Percentiles rank a stretch among this genome's conserved stretches.
Evolutionary conservation across 2,329 filamentous ascomycete species (phyloP).

Genomic region (Akanthomyces muscarius): DNA sequence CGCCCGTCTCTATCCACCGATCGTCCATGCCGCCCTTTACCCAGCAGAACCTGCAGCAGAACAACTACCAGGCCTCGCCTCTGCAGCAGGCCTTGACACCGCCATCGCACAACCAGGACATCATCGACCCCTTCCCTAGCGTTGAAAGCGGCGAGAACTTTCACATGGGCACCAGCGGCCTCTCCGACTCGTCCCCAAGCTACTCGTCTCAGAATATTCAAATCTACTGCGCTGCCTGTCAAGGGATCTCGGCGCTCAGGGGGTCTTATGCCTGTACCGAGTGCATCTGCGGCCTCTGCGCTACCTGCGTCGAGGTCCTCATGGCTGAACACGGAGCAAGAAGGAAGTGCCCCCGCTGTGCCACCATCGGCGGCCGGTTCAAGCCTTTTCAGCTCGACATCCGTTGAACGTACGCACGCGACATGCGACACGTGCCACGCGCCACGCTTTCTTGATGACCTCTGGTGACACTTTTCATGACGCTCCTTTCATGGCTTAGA

Average conservation of each 20-base stretch:
- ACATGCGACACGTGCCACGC: no score
- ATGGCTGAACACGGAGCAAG: conserved; percentile 71
- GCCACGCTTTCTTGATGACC: conserved; percentile 2
- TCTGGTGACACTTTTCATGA: not conserved
- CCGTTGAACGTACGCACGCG: conserved; percentile 44
- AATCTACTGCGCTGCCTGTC: conserved; percentile 89
- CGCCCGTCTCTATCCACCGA: conserved; percentile 59
- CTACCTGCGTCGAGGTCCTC: conserved; percentile 78
- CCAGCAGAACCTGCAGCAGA: conserved; percentile 55
- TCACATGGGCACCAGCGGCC: conserved; percentile 62
- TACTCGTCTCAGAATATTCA: conserved; percentile 73
- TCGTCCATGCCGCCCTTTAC: conserved; percentile 59
- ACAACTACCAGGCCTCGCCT: conserved; percentile 81
- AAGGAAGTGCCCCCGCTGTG: conserved; percentile 74
- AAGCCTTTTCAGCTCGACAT: conserved; percentile 85
- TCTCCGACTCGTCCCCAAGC: conserved; percentile 67
- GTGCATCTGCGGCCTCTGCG: conserved; percentile 90
- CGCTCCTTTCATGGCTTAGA: conserved; percentile 8
- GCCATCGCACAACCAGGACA: conserved; percentile 64
- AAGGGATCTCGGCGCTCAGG: conserved; percentile 69
- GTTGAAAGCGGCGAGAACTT: conserved; percentile 68
- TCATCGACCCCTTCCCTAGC: conserved; percentile 76
- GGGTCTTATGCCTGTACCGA: conserved; percentile 93
- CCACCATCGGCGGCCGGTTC: conserved; percentile 73
- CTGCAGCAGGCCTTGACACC: conserved; percentile 88